Conservation (phyloP, 495 filamentous ascomycete species). For the Podospora conica region DNA sequence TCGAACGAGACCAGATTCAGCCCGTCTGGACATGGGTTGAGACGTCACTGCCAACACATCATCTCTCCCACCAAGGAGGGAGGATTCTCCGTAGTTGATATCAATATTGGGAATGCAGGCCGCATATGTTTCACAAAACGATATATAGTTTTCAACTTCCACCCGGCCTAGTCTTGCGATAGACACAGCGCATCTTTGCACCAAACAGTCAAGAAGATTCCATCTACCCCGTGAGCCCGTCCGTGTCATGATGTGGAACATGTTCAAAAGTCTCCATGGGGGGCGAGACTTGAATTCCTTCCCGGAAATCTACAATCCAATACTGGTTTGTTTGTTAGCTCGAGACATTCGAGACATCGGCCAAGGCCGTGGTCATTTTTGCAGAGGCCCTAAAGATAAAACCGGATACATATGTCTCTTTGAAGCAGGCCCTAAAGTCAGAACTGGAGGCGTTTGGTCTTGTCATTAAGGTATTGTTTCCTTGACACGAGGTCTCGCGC, state of each 20-base stretch:
- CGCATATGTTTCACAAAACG: background rate
- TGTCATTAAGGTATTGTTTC: too few species aligned
- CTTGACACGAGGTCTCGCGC: too few species aligned
- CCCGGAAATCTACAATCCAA: too few species aligned
- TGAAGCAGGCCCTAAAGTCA: too few species aligned
- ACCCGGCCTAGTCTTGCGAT: background rate
- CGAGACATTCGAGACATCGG: too few species aligned
- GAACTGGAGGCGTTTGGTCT: too few species aligned
- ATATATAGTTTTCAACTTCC: background rate
- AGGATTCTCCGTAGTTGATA: background rate
- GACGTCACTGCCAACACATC: background rate
- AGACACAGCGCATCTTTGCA: background rate
- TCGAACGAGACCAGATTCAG: background rate
- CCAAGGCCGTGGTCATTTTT: too few species aligned
- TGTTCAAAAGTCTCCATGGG: slow-evolving; percentile 14
- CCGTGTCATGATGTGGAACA: slow-evolving; percentile 10
- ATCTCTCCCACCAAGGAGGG: background rate
- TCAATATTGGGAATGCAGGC: background rate
- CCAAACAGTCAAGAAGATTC: background rate
- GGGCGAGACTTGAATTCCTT: background rate
- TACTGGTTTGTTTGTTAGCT: too few species aligned
- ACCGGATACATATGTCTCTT: too few species aligned
- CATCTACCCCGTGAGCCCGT: too few species aligned
- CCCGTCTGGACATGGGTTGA: background rate
- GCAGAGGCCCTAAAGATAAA: too few species aligned